Evolutionary conservation across 1,284 basidiomycete species (phyloP), one percentile per base, ranked within the genome.

Genomic region (Sanghuangporus sanghuang): DNA sequence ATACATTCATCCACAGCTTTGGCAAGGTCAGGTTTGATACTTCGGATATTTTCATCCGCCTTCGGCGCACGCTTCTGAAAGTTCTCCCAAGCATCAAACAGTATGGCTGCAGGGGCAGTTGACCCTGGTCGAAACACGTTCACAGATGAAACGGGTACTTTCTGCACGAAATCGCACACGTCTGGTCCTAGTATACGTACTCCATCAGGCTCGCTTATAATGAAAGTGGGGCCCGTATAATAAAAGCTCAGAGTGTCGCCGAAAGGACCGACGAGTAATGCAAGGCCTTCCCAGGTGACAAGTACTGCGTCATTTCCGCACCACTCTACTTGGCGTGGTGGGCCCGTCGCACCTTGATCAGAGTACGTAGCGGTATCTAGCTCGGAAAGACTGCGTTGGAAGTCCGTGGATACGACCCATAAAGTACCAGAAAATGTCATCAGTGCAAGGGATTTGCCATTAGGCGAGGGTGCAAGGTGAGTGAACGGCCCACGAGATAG

Each of bases 251-350:
- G 77, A 1, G 87, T 90, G 68, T 96, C 95, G 1, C 95, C 95
- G 67, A 89, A 93, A 3, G 96, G 96, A 2, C 96, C 96, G 8
- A 98, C 90, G 55, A 99, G 81, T 14, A 96, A 77, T 0, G 90
- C 90, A 53, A 89, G 78, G n/a, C 84, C 80, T 44, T 85, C 84
- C 90, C 93, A 98, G 2, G 87, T 89, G 16, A 98, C 82, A 2
- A 95, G 82, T 32, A 99, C 90, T 0, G 95, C 94, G 74, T 99
- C 95, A 72, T 95, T 95, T 5, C 96, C 96, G 71, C 96, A 98
- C 97, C 97, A 99, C 71, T 92, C 90, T 0, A 96, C 87, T 68
- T 89, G 87, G 36, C 81, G 75, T 5, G 90, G 80, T 7, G 78
- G 72, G 2, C 85, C 87, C 18, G 84, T 79, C 0, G 79, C 82